A percentile compares a stretch with the other conserved stretches of the same genome.
Evolutionary conservation across 257 asterid genomes (phyloP).

Genomic region (Paraleonurus japonicus): DNA sequence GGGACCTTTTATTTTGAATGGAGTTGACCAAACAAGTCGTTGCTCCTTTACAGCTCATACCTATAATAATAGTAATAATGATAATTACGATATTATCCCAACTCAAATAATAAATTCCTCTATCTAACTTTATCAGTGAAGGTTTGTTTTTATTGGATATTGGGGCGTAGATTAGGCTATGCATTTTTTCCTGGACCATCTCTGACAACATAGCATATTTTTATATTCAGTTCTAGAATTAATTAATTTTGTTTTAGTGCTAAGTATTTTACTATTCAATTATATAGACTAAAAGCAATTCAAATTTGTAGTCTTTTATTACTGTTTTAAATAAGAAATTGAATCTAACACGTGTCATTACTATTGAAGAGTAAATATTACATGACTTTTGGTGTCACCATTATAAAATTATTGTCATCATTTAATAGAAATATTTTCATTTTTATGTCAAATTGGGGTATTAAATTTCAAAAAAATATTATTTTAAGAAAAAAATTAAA

Average conservation of each 20-base stretch:
- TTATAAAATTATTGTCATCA: too few relatives aligned
- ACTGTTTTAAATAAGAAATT: too few relatives aligned
- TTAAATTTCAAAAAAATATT: too few relatives aligned
- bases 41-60: constrained; percentile 20
- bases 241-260: not conserved
- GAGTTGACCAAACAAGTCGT: constrained; percentile 41
- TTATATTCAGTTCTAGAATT: constrained; percentile 7
- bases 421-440: too few relatives aligned
- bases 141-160: constrained; percentile 42
- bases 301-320: not conserved
- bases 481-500: too few relatives aligned
- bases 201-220: constrained; percentile 41
- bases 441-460: too few relatives aligned
- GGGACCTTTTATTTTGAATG: constrained; percentile 23
- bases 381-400: too few relatives aligned
- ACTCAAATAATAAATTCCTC: constrained; percentile 29
- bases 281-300: constrained; percentile 14
- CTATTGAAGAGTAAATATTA: too few relatives aligned
- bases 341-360: not conserved
- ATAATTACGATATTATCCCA: constrained; percentile 12
- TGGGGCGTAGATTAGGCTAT: constrained; percentile 22
- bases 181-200: constrained; percentile 24
- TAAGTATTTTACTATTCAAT: not conserved
- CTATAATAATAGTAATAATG: not conserved
- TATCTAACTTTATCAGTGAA: constrained; percentile 33